These are phyloP conservation scores for Phlebopus sp. DNA, from an alignment of 1,284 basidiomycete genomes.

Conservation along the genomic window DNA sequence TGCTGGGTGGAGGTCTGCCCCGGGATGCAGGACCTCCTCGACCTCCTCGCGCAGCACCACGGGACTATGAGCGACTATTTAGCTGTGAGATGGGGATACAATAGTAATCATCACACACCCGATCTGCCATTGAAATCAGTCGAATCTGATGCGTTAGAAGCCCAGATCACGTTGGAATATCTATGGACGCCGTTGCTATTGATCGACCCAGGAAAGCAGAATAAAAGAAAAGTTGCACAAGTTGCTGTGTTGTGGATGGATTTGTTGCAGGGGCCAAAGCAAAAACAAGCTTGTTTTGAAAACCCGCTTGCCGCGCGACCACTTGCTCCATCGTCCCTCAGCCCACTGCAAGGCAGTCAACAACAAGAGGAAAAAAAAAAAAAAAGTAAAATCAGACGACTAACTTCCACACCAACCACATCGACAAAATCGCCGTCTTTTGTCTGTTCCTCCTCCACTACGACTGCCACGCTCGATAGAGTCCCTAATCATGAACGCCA, in stretches of 20 bases:
- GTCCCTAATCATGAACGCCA: slow-evolving; percentile 75
- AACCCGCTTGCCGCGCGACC: slow-evolving; percentile 33
- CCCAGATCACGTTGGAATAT: too few species aligned
- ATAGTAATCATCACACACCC: slow-evolving; percentile 39
- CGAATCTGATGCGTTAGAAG: slow-evolving; percentile 1
- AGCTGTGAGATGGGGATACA: slow-evolving; percentile 16
- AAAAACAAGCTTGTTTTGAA: slow-evolving; percentile 28
- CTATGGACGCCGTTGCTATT: too few species aligned
- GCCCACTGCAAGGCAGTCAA: slow-evolving; percentile 12
- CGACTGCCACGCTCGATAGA: slow-evolving; percentile 23
- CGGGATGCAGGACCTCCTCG: slow-evolving; percentile 39
- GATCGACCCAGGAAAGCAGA: too few species aligned
- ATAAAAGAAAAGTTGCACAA: neutral
- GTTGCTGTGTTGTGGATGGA: neutral
- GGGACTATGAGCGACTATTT: slow-evolving; percentile 42
- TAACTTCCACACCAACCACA: slow-evolving; percentile 7
- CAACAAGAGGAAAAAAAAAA: slow-evolving; percentile 9
- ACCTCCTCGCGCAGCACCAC: slow-evolving; percentile 46
- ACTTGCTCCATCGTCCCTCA: slow-evolving; percentile 20
- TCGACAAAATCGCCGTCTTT: slow-evolving; percentile 3
- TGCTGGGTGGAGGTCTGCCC: slow-evolving; percentile 31
- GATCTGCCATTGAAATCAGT: slow-evolving; percentile 48
- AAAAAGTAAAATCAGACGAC: slow-evolving; percentile 10
- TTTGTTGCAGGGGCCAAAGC: slow-evolving; percentile 8
- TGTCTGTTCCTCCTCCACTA: slow-evolving; percentile 18